A percentile compares a stretch with the other conserved stretches of the same genome.
These are phyloP conservation scores for Alternaria hordeiaustralica DNA, from an alignment of 2,329 filamentous ascomycete genomes.

Conservation along the genomic window DNA sequence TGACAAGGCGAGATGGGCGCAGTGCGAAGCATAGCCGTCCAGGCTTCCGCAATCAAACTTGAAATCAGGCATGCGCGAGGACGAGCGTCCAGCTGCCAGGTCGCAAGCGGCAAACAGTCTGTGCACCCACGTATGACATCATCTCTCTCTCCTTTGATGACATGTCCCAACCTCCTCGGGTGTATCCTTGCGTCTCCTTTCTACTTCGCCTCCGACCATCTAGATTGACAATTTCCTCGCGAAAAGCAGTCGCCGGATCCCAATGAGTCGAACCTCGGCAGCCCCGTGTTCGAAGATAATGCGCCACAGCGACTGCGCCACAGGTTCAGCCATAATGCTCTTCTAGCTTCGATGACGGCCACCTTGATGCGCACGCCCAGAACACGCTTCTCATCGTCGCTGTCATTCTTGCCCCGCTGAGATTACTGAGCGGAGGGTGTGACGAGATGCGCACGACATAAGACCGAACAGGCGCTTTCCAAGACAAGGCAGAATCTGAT, in stretches of 20 bases:
- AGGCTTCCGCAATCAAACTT: neutral
- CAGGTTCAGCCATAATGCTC: neutral
- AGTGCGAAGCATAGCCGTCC: neutral
- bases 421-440: neutral
- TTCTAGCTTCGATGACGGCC: neutral
- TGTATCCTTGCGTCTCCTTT: neutral
- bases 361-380: neutral
- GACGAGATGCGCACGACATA: neutral
- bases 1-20: neutral
- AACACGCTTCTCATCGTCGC: neutral
- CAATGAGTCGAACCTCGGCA: neutral
- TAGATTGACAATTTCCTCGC: neutral
- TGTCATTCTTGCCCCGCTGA: neutral
- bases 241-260: neutral
- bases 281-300: neutral
- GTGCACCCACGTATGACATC: neutral
- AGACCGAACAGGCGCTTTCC: neutral
- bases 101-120: neutral
- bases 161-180: neutral
- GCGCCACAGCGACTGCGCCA: neutral
- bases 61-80: neutral
- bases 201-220: neutral
- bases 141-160: neutral
- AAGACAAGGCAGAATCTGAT: conserved; percentile 9
- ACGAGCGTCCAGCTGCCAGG: neutral